Conservation (phyloP, 257 asterid genomes). For the Fraxinus americana region DNA sequence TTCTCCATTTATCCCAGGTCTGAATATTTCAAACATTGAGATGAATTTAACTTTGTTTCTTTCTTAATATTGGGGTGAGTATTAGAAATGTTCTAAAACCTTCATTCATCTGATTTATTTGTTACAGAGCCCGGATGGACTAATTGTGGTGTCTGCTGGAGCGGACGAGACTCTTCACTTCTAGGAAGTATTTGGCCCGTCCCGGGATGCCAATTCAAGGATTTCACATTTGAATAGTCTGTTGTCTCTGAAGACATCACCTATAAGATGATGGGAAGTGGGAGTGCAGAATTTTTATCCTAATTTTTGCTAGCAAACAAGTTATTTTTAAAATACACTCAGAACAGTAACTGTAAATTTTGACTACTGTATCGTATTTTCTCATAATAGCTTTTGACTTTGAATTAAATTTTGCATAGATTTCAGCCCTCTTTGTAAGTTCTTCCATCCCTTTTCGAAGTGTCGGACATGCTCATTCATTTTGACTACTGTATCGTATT, state of each 20-base stretch:
- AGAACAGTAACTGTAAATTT: too few species aligned
- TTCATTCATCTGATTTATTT: not conserved
- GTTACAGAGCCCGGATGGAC: conserved; percentile 80
- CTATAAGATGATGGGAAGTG: conserved; percentile 49
- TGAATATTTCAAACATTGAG: conserved; percentile 8
- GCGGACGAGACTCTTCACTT: conserved; percentile 64
- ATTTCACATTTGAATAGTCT: conserved; percentile 58
- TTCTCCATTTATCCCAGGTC: conserved; percentile 76
- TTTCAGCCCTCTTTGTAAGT: too few species aligned
- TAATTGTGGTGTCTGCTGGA: conserved; percentile 62
- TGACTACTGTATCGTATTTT: too few species aligned
- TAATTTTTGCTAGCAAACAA: not conserved
- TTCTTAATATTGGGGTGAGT: not conserved
- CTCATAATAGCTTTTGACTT: too few species aligned
- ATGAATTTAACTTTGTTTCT: not conserved
- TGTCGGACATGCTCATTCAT: not conserved
- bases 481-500: not conserved
- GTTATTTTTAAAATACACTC: too few species aligned
- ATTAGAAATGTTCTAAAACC: not conserved
- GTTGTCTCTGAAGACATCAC: conserved; percentile 57
- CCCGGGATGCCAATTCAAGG: conserved; percentile 30
- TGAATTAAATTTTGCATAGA: too few species aligned
- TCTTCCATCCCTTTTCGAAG: not conserved
- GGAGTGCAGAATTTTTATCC: too few species aligned
- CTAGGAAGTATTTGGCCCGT: conserved; percentile 84